Base-by-base conservation (phyloP, 306 rosid species). In the Gillenia trifoliata region DNA sequence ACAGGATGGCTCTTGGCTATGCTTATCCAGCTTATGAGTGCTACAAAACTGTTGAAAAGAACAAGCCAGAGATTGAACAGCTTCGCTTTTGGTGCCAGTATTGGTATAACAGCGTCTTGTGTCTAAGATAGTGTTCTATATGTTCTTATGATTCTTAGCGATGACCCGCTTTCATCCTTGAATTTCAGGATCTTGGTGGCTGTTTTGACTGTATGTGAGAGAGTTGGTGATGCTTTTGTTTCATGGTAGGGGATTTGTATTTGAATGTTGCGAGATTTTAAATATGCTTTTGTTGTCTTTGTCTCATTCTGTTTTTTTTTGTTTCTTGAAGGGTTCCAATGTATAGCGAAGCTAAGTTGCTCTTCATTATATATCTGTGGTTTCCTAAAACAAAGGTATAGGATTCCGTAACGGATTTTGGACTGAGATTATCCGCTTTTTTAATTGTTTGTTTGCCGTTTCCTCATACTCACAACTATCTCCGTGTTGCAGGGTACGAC, bases 31-130 rank as follows among this genome's bases (percentile, higher is more conserved):
- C 97, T 60, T 93, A 93, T 50, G 97, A 91, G 86, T 93, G 97
- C 83, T 93, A 87, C 78, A 93, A 93, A 80, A 83, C 91, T 17
- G 96, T 91, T 16, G 97, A 93, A 74, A 86, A 74, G 83, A 91
- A 88, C 79, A 84, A 75, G 80, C 92, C 98, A 3, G 93, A 91
- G 81, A 91, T 93, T 36, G 92, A 91, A 68, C 89, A 88, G 28
- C 97, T 93, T 75, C 92, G 84, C 77, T 93, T 89, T 76, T 93
- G 97, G 98, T 93, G 98, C 85, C 93, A 93, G 77, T 93, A 93
- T 67, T 93, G 98, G 98, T 89, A 88, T 72, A 36, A 47, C 7
- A 49, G 16, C 60, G 6, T 22, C 66, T 69, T 38, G 5, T 60
- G 74, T 80, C 29, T n/a, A 55, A 13, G 56, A 74, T 9, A 43